Conservation (phyloP, 192 early-diverging fungal species). For the Coemansia asiatica region DNA sequence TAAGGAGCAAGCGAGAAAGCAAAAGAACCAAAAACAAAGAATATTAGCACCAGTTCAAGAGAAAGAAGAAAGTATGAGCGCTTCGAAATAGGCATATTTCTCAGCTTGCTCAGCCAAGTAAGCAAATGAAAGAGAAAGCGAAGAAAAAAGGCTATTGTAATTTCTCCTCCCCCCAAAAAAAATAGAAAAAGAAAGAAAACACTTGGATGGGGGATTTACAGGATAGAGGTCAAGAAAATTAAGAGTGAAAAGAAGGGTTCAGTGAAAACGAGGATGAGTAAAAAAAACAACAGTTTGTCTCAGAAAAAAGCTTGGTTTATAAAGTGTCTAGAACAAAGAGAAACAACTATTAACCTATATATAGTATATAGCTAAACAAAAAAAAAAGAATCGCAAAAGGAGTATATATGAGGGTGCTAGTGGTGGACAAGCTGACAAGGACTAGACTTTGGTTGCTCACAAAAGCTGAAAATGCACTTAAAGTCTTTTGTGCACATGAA, state of each 20-base stretch:
- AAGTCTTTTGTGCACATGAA: neutral
- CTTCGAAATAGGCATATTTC: neutral
- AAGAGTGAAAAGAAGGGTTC: constrained; percentile 5
- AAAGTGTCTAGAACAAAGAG: neutral
- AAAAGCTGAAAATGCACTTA: neutral
- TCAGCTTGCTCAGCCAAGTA: neutral
- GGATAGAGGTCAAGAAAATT: constrained; percentile 3
- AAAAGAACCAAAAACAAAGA: constrained; percentile 3
- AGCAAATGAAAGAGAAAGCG: neutral
- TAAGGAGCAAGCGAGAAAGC: neutral
- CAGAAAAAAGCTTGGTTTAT: constrained; percentile 1
- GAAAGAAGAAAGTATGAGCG: neutral
- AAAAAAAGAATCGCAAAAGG: too few relatives aligned
- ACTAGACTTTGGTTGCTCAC: too few relatives aligned
- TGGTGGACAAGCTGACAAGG: too few relatives aligned
- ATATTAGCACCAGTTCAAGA: neutral
- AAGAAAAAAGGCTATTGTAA: neutral
- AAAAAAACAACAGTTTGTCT: neutral
- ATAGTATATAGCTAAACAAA: too few relatives aligned
- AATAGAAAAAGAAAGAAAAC: constrained; percentile 15
- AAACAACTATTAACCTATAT: neutral
- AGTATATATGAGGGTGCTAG: too few relatives aligned
- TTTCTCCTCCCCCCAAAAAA: constrained; percentile 6
- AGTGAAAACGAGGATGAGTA: neutral
- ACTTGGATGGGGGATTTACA: constrained; percentile 9